Evolutionary conservation across 1,139 yeast genomes (phyloP).

Genomic region (Saccharomyces hybrid): DNA sequence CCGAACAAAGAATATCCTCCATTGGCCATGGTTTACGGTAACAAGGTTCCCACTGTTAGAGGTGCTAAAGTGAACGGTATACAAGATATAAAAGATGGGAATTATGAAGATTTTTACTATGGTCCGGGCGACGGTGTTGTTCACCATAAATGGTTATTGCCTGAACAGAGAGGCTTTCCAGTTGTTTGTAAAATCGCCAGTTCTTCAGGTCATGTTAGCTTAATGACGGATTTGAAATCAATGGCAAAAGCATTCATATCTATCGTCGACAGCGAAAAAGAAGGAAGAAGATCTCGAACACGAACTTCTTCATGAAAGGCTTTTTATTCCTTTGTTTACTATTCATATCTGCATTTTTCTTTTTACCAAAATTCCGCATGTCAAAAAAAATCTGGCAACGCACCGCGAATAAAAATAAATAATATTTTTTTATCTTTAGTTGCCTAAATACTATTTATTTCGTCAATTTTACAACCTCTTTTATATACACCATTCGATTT

Average conservation of each 20-base stretch:
- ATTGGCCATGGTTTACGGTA: conserved; percentile 71
- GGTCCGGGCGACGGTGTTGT: conserved; percentile 95
- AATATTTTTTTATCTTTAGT: neutral
- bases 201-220: conserved; percentile 67
- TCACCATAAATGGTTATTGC: conserved; percentile 75
- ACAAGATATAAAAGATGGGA: conserved; percentile 58
- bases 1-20: conserved; percentile 63
- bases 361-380: neutral
- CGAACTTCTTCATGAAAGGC: neutral
- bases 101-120: conserved; percentile 67
- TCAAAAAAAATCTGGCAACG: too few relatives aligned
- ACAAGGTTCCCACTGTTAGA: conserved; percentile 74
- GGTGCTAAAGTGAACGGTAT: conserved; percentile 58
- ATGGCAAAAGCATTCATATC: conserved; percentile 66
- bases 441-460: neutral
- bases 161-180: conserved; percentile 61
- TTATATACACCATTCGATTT: neutral
- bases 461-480: neutral
- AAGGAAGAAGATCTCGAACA: conserved; percentile 3
- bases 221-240: conserved; percentile 65
- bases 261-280: conserved; percentile 41
- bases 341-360: neutral
- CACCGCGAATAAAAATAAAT: neutral
- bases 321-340: conserved; percentile 5
- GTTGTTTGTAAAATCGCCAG: conserved; percentile 64